Evolutionary conservation across 2,329 filamentous ascomycete species (phyloP).

Genomic region (Niveomyces coronatus): DNA sequence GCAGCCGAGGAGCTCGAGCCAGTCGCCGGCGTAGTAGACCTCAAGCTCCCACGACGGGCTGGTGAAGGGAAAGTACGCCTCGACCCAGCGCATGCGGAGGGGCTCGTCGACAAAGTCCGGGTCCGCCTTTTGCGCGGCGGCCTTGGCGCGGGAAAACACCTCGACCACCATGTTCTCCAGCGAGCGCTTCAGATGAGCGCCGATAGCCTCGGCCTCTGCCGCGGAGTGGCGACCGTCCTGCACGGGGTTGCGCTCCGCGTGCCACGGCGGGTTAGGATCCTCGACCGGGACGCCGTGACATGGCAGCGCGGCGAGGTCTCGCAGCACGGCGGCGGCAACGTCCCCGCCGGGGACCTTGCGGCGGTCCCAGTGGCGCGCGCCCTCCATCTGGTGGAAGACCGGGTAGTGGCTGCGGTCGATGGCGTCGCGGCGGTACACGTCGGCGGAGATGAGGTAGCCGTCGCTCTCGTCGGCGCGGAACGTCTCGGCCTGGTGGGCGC

Average conservation of each 20-base stretch:
- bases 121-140: constrained; percentile 46
- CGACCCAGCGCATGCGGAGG: constrained; percentile 82
- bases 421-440: constrained; percentile 92
- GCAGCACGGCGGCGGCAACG: constrained; percentile 54
- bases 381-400: constrained; percentile 98
- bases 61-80: constrained; percentile 96
- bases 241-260: constrained; percentile 72
- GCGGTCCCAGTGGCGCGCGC: constrained; percentile 80
- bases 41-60: constrained; percentile 94
- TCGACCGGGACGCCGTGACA: constrained; percentile 67
- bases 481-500: constrained; percentile 78
- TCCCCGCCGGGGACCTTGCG: constrained; percentile 45
- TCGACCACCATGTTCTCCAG: constrained; percentile 84
- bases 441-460: constrained; percentile 84
- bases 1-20: constrained; percentile 93
- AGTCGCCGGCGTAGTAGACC: constrained; percentile 87
- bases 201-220: constrained; percentile 74
- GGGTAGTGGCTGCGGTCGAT: constrained; percentile 94
- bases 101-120: constrained; percentile 52
- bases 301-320: constrained; percentile 62
- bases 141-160: constrained; percentile 70
- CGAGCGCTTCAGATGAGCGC: constrained; percentile 75
- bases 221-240: constrained; percentile 60
- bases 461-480: constrained; percentile 62
- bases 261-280: constrained; percentile 69